Base-by-base conservation (phyloP, 805 yeast genomes). In the Kluyveromyces starmeri region DNA sequence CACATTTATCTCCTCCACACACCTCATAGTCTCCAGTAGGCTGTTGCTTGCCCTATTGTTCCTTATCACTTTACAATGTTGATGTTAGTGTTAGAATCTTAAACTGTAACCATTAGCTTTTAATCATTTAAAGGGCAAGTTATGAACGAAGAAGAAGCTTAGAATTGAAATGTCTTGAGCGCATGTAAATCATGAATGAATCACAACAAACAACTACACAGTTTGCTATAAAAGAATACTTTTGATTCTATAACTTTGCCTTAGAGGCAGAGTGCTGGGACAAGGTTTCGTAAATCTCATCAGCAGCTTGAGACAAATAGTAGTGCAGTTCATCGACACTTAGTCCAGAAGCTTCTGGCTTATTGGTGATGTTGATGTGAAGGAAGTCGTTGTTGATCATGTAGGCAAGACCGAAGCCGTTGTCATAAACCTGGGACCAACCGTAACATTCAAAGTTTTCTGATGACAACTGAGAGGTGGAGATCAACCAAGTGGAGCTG, bases 391-490 rank as follows among this genome's bases (percentile, higher is more conserved):
- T 73, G 67, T 83, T 86, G 51, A 89, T 70, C 84, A 86, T 84
- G 66, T 89, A 89, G 7, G 95, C 96, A 43, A 84, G 70, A 6
- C 97, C 98, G 50, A 83, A 78, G 7, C 98, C 98, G 41, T 80
- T 83, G 53, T 88, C 95, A 48, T 82, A 77, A 32, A 92, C 97
- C 58, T 94, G 95, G 13, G 95, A 75, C 84, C 86, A 89, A 21
- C 98, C 98, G 70, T 88, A 89, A 28, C 94, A 88, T 56, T 85
- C 85, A 62, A 85, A 83, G 59, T 67, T 68, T 48, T 79, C 83
- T 4, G 94, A 81, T 7, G 92, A 81, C 45, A 89, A 68, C 61
- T 89, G 97, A 1, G 96, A 85, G 2, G 95, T 76, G 13, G 94
- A 82, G 34, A 89, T 58, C 58, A 71, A 78, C 98, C 98, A 89